A percentile compares a stretch with the other conserved stretches of the same genome.
Conservation (phyloP, 1,139 yeast species). For the Arxiozyma slooffiae region DNA sequence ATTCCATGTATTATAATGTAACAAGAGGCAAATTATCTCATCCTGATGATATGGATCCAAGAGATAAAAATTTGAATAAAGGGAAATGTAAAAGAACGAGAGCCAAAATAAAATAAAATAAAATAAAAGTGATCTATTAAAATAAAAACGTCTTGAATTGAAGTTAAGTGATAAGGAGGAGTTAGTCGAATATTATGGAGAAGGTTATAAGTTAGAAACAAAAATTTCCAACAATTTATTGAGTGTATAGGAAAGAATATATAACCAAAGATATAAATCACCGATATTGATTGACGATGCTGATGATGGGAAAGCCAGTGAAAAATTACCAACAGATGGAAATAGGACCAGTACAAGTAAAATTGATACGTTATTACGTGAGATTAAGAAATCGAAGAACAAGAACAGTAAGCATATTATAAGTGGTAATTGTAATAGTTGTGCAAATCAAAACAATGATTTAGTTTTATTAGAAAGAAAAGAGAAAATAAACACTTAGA, state of each 20-base stretch:
- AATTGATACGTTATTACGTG: conserved; percentile 23
- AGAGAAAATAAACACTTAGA: neutral
- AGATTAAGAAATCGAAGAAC: conserved; percentile 1
- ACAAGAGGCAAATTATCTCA: conserved; percentile 70
- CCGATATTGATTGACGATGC: conserved; percentile 9
- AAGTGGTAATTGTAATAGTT: neutral
- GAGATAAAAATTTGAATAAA: conserved; percentile 50
- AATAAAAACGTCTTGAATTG: conserved; percentile 44
- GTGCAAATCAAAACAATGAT: no score
- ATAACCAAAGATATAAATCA: conserved; percentile 43
- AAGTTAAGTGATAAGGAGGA: conserved; percentile 47
- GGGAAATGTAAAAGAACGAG: conserved; percentile 45
- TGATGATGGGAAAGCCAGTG: conserved; percentile 5
- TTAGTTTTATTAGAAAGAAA: neutral
- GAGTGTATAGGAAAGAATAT: conserved; percentile 59
- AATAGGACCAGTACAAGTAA: conserved; percentile 6
- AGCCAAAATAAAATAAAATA: no score
- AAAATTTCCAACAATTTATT: conserved; percentile 66
- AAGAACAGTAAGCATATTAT: neutral
- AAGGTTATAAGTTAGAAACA: conserved; percentile 54
- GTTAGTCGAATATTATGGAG: conserved; percentile 77
- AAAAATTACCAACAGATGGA: conserved; percentile 9
- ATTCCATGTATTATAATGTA: conserved; percentile 47
- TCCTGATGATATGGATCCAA: conserved; percentile 58
- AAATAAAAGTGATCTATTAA: conserved; percentile 47